A percentile compares a stretch with the other conserved stretches of the same genome.
Conservation (phyloP, 345 rosid genomes). For the Erucastrum elatum region DNA sequence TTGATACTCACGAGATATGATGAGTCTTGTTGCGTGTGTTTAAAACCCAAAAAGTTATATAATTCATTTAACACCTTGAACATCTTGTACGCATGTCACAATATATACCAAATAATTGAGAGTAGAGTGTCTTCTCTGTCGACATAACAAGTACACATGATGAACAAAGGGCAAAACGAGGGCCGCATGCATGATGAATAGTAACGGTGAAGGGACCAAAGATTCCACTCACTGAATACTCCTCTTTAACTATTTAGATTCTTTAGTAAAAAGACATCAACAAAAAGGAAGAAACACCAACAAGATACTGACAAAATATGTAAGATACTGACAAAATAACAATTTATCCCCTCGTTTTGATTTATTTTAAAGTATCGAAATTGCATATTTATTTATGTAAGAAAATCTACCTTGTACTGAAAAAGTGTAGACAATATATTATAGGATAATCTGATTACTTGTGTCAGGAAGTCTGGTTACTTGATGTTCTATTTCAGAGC, state of each 20-base stretch:
- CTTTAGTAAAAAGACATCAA: slow-evolving; percentile 6
- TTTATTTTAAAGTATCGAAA: not conserved
- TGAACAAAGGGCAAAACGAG: slow-evolving; percentile 18
- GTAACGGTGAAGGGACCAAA: slow-evolving; percentile 14
- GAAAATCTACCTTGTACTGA: slow-evolving; percentile 12
- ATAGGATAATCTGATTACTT: not conserved
- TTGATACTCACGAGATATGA: not conserved
- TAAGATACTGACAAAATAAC: slow-evolving; percentile 19
- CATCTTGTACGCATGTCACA: not conserved
- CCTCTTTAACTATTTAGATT: slow-evolving; percentile 3
- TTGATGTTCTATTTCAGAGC: not conserved
- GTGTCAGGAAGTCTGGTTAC: not conserved
- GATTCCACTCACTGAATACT: slow-evolving; percentile 7
- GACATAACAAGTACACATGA: slow-evolving; percentile 10
- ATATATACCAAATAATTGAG: slow-evolving; percentile 1
- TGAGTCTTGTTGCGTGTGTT: not conserved
- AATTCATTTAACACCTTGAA: not conserved
- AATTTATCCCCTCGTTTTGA: not conserved
- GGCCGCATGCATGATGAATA: slow-evolving; percentile 1
- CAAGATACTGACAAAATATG: slow-evolving; percentile 11
- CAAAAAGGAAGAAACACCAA: slow-evolving; percentile 2
- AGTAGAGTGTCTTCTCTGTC: slow-evolving; percentile 13
- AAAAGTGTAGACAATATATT: not conserved
- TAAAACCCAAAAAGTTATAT: not conserved
- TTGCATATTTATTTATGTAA: not conserved